phyloP scores from a whole-genome alignment of 352 stramenopile species.

The Pythium sp. region DNA sequence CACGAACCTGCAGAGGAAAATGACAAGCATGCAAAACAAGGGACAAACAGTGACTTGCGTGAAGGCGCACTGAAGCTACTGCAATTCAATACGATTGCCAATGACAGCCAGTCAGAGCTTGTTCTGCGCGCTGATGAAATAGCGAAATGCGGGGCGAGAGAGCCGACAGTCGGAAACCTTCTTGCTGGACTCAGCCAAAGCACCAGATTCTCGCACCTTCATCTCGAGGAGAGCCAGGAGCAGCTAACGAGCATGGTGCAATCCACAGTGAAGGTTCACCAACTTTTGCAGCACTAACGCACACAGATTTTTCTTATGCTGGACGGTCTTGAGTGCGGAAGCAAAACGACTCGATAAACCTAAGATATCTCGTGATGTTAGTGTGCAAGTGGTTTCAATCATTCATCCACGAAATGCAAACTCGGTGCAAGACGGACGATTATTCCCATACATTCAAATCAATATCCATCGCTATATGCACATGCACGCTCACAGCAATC shows the following conservation, averaged over 20 bases:
- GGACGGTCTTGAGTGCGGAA: not conserved
- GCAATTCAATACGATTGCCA: not conserved
- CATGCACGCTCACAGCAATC: not conserved
- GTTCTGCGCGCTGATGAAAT: slow-evolving; percentile 22
- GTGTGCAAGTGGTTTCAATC: not conserved
- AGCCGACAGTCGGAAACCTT: slow-evolving; percentile 34
- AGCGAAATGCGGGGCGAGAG: slow-evolving; percentile 24
- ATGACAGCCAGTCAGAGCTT: not conserved
- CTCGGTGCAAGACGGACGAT: not conserved
- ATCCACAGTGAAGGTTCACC: slow-evolving; percentile 4
- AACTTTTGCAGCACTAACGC: not conserved
- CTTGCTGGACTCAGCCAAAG: slow-evolving; percentile 21
- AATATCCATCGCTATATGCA: not conserved
- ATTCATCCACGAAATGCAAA: not conserved
- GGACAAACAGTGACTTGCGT: not conserved
- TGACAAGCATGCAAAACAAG: not conserved
- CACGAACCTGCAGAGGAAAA: not conserved
- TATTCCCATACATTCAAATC: not conserved
- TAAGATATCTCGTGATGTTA: not conserved
- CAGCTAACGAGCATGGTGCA: slow-evolving; percentile 11
- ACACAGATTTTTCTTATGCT: not conserved
- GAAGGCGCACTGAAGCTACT: slow-evolving; percentile 2
- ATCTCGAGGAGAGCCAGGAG: not conserved
- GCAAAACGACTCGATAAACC: not conserved
- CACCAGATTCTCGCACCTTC: not conserved